These are phyloP conservation scores for Blastocystis sp. DNA, from an alignment of 352 stramenopile genomes.

Conservation along the genomic window DNA sequence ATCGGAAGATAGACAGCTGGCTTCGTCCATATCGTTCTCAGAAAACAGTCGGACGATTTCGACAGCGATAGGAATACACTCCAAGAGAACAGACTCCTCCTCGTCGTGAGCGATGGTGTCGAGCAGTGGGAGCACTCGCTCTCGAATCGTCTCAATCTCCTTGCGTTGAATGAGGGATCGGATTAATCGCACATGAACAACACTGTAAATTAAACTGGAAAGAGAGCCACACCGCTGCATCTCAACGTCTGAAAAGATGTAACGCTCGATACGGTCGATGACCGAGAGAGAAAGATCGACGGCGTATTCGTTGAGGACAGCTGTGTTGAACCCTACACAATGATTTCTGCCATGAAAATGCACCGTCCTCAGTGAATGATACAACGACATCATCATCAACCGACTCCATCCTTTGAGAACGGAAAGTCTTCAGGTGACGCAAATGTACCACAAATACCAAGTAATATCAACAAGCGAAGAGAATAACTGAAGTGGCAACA, in stretches of 20 bases:
- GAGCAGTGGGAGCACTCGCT: neutral
- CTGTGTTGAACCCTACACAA: neutral
- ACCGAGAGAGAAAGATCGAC: slow-evolving; percentile 3
- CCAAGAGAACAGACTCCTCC: neutral
- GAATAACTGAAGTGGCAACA: neutral
- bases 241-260: neutral
- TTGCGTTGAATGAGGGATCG: neutral
- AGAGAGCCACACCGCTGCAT: neutral
- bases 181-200: neutral
- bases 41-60: neutral
- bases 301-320: neutral
- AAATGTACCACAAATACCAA: neutral
- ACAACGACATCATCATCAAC: slow-evolving; percentile 1
- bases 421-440: neutral
- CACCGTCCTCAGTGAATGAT: neutral
- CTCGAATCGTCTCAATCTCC: neutral
- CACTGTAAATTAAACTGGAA: neutral
- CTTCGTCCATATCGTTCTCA: neutral
- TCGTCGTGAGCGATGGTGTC: neutral
- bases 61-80: neutral
- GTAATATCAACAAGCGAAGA: neutral
- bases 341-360: neutral
- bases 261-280: neutral
- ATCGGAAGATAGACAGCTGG: neutral
- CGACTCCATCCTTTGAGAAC: neutral